A percentile compares a stretch with the other conserved stretches of the same genome.
Evolutionary conservation across 2,329 filamentous ascomycete species (phyloP).

Genomic region (Paecilomyces sp.): DNA sequence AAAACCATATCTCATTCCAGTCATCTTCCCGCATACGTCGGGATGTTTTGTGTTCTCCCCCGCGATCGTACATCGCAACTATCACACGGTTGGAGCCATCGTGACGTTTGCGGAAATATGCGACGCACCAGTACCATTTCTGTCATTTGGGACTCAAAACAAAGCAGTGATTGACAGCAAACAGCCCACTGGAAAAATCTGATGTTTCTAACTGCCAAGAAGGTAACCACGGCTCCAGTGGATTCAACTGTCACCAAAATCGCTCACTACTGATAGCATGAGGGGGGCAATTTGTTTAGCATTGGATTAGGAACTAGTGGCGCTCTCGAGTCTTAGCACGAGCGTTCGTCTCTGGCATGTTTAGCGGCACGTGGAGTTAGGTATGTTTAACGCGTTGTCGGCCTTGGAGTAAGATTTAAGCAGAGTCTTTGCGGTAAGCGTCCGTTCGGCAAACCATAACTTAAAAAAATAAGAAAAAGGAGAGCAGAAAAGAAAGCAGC

Average conservation of each 20-base stretch:
- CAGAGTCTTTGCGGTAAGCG: not conserved
- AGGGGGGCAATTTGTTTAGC: not conserved
- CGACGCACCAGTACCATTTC: not conserved
- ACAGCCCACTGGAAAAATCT: not conserved
- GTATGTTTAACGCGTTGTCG: not conserved
- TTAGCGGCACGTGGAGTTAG: not conserved
- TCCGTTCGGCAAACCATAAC: not conserved
- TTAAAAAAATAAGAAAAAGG: not conserved
- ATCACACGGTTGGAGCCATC: not conserved
- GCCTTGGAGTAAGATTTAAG: not conserved
- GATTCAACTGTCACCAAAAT: too few species aligned
- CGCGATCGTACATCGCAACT: not conserved
- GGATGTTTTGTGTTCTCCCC: not conserved
- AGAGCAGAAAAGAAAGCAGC: too few species aligned
- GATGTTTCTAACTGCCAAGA: not conserved
- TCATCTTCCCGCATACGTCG: not conserved
- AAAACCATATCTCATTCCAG: not conserved
- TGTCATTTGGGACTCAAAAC: not conserved
- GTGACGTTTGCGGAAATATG: not conserved
- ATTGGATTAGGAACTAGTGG: not conserved
- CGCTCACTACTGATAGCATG: not conserved
- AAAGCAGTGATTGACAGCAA: not conserved
- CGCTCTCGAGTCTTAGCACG: not conserved
- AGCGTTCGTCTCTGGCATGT: not conserved
- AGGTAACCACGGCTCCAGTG: not conserved